phyloP scores from a whole-genome alignment of 768 basidiomycete species.

The Trametes cinnabarina region DNA sequence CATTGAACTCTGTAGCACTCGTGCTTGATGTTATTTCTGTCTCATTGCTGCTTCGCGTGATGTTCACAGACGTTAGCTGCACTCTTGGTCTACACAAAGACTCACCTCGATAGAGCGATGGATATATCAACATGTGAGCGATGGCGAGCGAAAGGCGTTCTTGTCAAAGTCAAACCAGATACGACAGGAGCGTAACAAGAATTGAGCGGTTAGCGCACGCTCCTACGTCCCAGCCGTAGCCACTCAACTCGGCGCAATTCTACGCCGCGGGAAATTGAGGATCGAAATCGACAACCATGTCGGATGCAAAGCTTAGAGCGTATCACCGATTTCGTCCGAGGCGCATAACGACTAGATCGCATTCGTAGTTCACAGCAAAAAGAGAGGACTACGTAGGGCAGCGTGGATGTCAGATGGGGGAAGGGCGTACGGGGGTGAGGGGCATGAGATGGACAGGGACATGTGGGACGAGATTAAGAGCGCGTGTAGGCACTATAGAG shows the following conservation, averaged over 20 bases:
- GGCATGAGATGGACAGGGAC: conserved; percentile 3
- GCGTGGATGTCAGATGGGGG: conserved; percentile 11
- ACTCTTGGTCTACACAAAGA: neutral
- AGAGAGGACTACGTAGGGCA: conserved; percentile 11
- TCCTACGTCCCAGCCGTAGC: no score
- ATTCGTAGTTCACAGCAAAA: conserved; percentile 11
- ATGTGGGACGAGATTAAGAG: conserved; percentile 10
- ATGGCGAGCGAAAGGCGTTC: neutral
- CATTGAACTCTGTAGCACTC: no score
- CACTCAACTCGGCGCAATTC: no score
- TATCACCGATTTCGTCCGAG: neutral
- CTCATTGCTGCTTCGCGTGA: neutral
- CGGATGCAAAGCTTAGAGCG: no score
- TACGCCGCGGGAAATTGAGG: no score
- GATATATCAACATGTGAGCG: neutral
- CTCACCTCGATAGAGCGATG: neutral
- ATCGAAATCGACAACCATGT: no score
- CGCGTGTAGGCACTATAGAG: conserved; percentile 18
- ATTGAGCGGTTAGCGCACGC: no score
- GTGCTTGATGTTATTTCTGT: no score
- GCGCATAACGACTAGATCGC: conserved; percentile 18
- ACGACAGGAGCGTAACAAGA: no score
- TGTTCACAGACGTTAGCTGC: neutral
- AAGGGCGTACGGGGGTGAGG: neutral
- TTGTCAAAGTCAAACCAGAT: neutral